Conservation (phyloP, 257 asterid species). For the Parsonsia alboflavescens region DNA sequence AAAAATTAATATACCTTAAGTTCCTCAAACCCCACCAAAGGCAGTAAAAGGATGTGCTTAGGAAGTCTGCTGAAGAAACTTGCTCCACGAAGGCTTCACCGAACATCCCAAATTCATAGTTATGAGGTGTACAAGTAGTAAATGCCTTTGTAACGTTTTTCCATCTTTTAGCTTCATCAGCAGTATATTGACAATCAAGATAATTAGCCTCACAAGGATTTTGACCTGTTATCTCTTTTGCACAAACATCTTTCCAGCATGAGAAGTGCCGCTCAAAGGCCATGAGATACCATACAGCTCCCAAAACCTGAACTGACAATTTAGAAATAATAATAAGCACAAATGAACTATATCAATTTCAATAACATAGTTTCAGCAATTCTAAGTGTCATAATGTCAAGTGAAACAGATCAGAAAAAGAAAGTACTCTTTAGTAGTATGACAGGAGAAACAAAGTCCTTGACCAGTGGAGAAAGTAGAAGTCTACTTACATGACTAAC, state of each 20-base stretch:
- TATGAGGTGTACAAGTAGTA: constrained; percentile 32
- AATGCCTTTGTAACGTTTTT: constrained; percentile 39
- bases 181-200: constrained; percentile 44
- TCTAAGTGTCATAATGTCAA: too few species aligned
- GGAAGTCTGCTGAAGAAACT: constrained; percentile 44
- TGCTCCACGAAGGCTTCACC: constrained; percentile 50
- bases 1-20: constrained; percentile 40
- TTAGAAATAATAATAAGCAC: not conserved
- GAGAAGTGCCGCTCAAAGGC: constrained; percentile 63
- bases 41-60: constrained; percentile 65
- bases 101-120: constrained; percentile 61
- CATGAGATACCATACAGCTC: constrained; percentile 82
- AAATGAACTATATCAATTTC: not conserved
- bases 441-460: not conserved
- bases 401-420: not conserved
- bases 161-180: constrained; percentile 36
- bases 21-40: constrained; percentile 83
- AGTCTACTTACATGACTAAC: constrained; percentile 71
- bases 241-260: constrained; percentile 67
- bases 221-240: constrained; percentile 23
- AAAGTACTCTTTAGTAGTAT: not conserved
- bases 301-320: constrained; percentile 48
- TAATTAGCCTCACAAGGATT: constrained; percentile 27
- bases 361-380: not conserved
- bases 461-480: not conserved